phyloP scores from a whole-genome alignment of 495 filamentous ascomycete genomes.

The Tuber calosporum region DNA sequence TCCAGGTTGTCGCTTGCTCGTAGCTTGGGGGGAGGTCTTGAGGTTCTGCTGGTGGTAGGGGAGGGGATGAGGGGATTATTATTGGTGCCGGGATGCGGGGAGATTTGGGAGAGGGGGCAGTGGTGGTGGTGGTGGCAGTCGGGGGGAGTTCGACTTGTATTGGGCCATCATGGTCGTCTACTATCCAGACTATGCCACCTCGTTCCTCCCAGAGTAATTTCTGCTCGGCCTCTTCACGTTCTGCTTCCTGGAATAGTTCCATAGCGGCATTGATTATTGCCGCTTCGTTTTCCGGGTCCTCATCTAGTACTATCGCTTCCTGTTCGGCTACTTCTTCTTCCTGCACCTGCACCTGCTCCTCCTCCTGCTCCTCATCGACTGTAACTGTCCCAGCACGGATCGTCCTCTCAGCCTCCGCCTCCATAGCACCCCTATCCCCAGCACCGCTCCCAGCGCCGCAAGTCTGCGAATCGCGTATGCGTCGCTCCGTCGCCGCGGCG shows the following conservation, averaged over 20 bases:
- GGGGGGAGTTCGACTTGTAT: constrained; percentile 1
- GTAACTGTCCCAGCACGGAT: constrained; percentile 70
- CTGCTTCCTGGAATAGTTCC: constrained; percentile 67
- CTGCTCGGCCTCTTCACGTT: constrained; percentile 66
- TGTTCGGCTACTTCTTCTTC: neutral
- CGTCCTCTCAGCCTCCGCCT: constrained; percentile 58
- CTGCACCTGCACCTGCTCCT: constrained; percentile 43
- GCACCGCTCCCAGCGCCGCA: constrained; percentile 65
- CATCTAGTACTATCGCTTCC: constrained; percentile 34
- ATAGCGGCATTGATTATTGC: constrained; percentile 84
- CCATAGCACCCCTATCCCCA: constrained; percentile 51
- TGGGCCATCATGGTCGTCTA: constrained; percentile 20
- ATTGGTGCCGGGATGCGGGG: neutral
- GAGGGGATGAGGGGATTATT: neutral
- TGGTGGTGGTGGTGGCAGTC: neutral
- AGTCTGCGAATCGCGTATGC: constrained; percentile 60
- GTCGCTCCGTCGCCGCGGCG: constrained; percentile 61
- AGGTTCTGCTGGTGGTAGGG: neutral
- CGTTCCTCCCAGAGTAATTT: constrained; percentile 43
- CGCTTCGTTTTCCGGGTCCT: constrained; percentile 80
- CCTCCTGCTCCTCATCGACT: constrained; percentile 53
- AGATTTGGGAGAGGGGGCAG: neutral
- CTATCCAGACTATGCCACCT: constrained; percentile 24
- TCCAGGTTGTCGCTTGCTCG: constrained; percentile 52
- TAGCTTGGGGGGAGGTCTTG: constrained; percentile 20